These are phyloP conservation scores for Cronartium ribicola DNA, from an alignment of 1,284 basidiomycete genomes.

Conservation along the genomic window DNA sequence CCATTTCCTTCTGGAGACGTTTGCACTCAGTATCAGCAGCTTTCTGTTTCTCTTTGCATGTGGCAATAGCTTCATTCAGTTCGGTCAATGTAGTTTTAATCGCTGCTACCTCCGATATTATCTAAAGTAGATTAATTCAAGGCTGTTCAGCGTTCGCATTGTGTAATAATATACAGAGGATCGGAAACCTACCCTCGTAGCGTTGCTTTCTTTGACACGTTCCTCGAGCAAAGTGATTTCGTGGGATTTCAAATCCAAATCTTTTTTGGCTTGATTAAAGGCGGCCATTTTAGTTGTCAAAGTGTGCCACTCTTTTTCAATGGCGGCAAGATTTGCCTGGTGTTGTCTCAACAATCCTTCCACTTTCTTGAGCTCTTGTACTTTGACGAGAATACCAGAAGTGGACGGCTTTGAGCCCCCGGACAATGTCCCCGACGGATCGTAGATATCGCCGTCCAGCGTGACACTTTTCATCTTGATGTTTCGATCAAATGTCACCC, in stretches of 20 bases:
- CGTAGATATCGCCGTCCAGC: slow-evolving; percentile 90
- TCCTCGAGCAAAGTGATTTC: slow-evolving; percentile 76
- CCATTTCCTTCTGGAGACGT: slow-evolving; percentile 92
- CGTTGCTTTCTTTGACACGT: slow-evolving; percentile 83
- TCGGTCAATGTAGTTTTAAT: slow-evolving; percentile 66
- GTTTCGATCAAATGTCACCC: slow-evolving; percentile 77
- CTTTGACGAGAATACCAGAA: slow-evolving; percentile 72
- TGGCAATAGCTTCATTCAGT: slow-evolving; percentile 63
- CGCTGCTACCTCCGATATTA: slow-evolving; percentile 73
- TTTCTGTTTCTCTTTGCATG: slow-evolving; percentile 71
- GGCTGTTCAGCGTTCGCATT: background rate
- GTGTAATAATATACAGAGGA: background rate
- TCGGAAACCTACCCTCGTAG: slow-evolving; percentile 64
- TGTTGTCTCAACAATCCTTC: slow-evolving; percentile 61
- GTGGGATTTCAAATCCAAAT: slow-evolving; percentile 84
- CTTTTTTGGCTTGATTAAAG: slow-evolving; percentile 66
- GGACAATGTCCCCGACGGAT: slow-evolving; percentile 87
- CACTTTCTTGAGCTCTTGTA: slow-evolving; percentile 70
- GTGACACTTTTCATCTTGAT: slow-evolving; percentile 79
- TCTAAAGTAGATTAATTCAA: slow-evolving; percentile 55
- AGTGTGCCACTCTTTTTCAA: slow-evolving; percentile 62
- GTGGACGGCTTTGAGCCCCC: slow-evolving; percentile 80
- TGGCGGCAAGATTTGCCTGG: slow-evolving; percentile 57
- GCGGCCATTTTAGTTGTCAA: slow-evolving; percentile 62
- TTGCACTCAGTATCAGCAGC: slow-evolving; percentile 71